phyloP scores from a whole-genome alignment of 768 basidiomycete genomes.

The Heimioporus sp. region DNA sequence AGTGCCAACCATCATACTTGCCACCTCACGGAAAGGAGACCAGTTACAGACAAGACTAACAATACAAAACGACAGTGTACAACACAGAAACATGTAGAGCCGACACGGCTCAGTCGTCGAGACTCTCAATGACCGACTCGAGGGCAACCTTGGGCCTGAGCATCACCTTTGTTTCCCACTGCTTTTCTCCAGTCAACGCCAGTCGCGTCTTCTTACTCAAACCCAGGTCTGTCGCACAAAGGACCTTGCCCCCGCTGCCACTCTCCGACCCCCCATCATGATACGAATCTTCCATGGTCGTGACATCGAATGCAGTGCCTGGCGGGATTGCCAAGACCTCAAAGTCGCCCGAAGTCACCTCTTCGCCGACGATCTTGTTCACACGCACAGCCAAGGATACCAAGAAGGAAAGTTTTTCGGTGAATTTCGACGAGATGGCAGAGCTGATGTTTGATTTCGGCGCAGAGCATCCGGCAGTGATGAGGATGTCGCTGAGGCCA shows the following conservation, averaged over 20 bases:
- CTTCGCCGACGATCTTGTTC: conserved; percentile 37
- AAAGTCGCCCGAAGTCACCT: conserved; percentile 31
- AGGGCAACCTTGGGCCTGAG: conserved; percentile 40
- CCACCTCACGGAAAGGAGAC: too few relatives aligned
- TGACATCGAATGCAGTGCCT: conserved; percentile 22
- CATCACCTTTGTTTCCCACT: conserved; percentile 32
- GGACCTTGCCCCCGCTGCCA: conserved; percentile 19
- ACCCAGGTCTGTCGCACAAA: conserved; percentile 39
- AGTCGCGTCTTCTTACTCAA: conserved; percentile 30
- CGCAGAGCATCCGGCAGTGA: conserved; percentile 25
- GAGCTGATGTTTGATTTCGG: conserved; percentile 33
- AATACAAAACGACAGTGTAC: background rate
- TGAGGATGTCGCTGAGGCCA: conserved; percentile 28
- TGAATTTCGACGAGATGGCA: conserved; percentile 42
- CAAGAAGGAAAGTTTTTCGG: conserved; percentile 40
- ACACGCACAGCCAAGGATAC: conserved; percentile 46
- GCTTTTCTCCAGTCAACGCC: conserved; percentile 23
- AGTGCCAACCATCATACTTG: too few relatives aligned
- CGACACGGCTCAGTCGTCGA: conserved; percentile 27
- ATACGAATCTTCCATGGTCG: conserved; percentile 32
- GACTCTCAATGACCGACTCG: conserved; percentile 34
- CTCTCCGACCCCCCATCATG: conserved; percentile 22
- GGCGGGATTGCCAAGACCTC: conserved; percentile 29
- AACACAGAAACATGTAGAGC: background rate
- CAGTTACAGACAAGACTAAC: too few relatives aligned